Evolutionary conservation across 2,329 filamentous ascomycete species (phyloP).

Genomic region (Ilyonectria sp.): DNA sequence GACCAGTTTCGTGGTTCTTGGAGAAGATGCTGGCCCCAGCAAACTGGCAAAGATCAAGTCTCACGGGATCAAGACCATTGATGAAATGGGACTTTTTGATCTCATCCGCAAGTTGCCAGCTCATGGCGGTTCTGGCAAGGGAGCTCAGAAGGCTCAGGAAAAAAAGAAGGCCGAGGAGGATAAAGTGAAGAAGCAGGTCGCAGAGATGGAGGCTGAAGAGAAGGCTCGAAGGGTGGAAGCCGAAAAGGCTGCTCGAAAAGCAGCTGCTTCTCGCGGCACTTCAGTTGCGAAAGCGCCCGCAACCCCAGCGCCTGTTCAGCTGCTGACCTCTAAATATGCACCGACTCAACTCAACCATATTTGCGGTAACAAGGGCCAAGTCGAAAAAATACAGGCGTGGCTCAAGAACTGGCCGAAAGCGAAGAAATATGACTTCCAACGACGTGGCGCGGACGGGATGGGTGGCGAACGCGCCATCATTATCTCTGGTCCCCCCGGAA

Average conservation of each 20-base stretch:
- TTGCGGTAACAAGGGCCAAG: constrained; percentile 91
- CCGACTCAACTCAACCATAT: constrained; percentile 89
- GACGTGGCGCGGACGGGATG: constrained; percentile 86
- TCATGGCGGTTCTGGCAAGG: constrained; percentile 89
- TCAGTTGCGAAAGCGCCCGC: constrained; percentile 56
- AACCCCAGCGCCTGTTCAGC: constrained; percentile 70
- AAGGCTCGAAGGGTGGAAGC: constrained; percentile 68
- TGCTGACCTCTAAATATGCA: constrained; percentile 97
- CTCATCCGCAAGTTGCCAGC: constrained; percentile 86
- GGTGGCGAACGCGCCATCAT: constrained; percentile 91
- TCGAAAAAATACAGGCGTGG: constrained; percentile 93
- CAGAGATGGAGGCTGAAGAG: constrained; percentile 89
- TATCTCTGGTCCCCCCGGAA: constrained; percentile 94
- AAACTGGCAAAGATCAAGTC: constrained; percentile 90
- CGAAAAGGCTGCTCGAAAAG: constrained; percentile 64
- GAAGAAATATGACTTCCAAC: constrained; percentile 85
- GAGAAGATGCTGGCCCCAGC: constrained; percentile 91
- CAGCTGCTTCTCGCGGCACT: constrained; percentile 49
- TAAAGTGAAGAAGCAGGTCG: constrained; percentile 84
- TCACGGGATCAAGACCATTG: constrained; percentile 88
- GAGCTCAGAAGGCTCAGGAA: constrained; percentile 86
- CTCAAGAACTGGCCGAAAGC: constrained; percentile 85
- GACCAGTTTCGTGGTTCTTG: constrained; percentile 93
- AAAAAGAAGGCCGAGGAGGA: constrained; percentile 90
- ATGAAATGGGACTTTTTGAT: constrained; percentile 92